Base-by-base conservation (phyloP, 345 rosid species). In the Lepidium aucheri region DNA sequence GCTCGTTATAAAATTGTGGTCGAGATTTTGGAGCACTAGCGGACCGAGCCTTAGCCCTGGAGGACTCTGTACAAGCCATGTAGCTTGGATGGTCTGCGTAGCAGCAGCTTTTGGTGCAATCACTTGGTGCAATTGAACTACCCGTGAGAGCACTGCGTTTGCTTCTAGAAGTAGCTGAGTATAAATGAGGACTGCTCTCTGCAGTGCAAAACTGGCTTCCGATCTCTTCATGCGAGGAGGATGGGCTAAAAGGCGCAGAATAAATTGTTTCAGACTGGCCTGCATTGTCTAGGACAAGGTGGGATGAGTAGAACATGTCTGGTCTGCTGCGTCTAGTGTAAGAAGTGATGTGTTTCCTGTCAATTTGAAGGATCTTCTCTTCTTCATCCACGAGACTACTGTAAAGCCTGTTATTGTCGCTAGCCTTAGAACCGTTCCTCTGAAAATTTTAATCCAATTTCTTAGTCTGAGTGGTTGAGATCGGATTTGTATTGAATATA, bases 41-140 rank as follows among this genome's bases (percentile, higher is more conserved):
- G 0, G 96, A 94, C 53, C 99, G 81, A 9, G 61, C 73, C 74
- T 90, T 90, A 0, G 97, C 99, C 83, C 61, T 83, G 9, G 96
- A 88, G 32, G 97, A 94, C 75, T 90, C 88, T 1, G 97, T 94
- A 67, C 71, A 81, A 51, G 92, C 74, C 99, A 94, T 95, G 83
- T 87, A 91, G 79, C 80, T 95, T 14, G 99, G 99, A 69, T 82
- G 74, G 71, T 79, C 93, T 0, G 82, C 73, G 61, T 75, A 83
- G 43, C 93, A 87, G 58, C 95, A 87, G 63, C 95, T 87, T 80
- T 68, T 79, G 3, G 82, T 55, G 53, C 68, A 74, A 15, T 60
- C 77, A 8, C 73, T 74, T 5, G 72, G 68, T 12, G 77, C 77
- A 17, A 67, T 39, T 20, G 76, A 73, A 52, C 77, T 74, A 15